A percentile compares a stretch with the other conserved stretches of the same genome.
phyloP scores from a whole-genome alignment of 176 grass and related monocot species.

The Triticum timopheevii region DNA sequence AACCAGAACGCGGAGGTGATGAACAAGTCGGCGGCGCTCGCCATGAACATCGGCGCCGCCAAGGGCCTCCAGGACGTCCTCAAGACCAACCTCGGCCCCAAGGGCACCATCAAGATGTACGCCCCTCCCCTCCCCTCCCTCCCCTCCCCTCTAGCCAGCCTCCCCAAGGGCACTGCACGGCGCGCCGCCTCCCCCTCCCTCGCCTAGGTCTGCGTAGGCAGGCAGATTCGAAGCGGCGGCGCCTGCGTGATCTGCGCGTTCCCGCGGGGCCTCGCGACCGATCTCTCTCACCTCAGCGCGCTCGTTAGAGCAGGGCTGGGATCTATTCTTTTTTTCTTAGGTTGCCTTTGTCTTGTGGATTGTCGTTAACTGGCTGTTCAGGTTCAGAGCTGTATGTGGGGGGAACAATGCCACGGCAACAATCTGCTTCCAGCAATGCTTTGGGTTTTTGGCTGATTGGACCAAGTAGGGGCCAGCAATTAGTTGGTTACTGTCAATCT shows the following conservation, averaged over 20 bases:
- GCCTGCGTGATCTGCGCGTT: neutral
- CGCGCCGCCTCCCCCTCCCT: neutral
- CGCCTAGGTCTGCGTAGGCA: neutral
- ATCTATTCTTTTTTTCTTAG: too few relatives aligned
- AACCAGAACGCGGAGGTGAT: constrained; percentile 97
- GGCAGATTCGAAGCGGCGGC: neutral
- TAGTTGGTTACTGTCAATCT: neutral
- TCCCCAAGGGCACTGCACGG: neutral
- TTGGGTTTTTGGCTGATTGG: neutral
- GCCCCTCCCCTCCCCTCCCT: neutral
- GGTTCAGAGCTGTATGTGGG: too few relatives aligned
- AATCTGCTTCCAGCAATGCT: neutral
- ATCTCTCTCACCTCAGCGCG: neutral
- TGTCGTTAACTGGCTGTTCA: neutral
- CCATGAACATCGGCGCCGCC: constrained; percentile 97
- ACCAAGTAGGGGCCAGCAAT: neutral
- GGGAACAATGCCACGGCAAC: neutral
- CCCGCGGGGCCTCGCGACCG: neutral
- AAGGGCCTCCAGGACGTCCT: constrained; percentile 95
- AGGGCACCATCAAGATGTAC: constrained; percentile 98
- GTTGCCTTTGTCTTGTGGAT: neutral
- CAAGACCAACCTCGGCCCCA: constrained; percentile 94
- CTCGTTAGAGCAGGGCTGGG: neutral
- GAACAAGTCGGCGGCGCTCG: constrained; percentile 94
- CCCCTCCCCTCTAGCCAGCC: neutral